These are phyloP conservation scores for Leccinum pellstonianum DNA, from an alignment of 768 basidiomycete species.

Conservation along the genomic window DNA sequence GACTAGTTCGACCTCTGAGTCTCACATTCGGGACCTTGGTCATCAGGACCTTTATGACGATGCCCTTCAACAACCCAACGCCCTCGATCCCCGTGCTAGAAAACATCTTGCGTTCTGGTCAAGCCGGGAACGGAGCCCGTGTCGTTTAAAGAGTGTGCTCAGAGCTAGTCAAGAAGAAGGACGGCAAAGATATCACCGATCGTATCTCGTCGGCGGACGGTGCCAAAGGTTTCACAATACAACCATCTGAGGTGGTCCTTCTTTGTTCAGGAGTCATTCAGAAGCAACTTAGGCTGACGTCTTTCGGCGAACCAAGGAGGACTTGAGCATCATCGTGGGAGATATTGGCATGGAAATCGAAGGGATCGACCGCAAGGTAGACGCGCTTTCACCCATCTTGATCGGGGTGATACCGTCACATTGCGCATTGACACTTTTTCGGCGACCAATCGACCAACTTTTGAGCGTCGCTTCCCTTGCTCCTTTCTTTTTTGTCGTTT, in stretches of 20 bases:
- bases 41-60: conserved; percentile 7
- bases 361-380: conserved; percentile 29
- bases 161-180: conserved; percentile 28
- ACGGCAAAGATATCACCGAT: conserved; percentile 29
- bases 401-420: neutral
- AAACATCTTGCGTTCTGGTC: conserved; percentile 24
- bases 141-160: conserved; percentile 44
- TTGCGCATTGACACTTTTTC: conserved; percentile 22
- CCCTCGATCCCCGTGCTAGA: conserved; percentile 27
- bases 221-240: conserved; percentile 24
- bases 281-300: too few relatives aligned
- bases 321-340: too few relatives aligned
- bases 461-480: neutral
- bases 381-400: neutral
- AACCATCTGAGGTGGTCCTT: neutral
- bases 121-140: conserved; percentile 46
- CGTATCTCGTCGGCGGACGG: conserved; percentile 44
- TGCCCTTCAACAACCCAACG: conserved; percentile 16
- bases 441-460: conserved; percentile 1
- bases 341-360: conserved; percentile 7
- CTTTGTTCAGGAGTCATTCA: conserved; percentile 32
- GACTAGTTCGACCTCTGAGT: too few relatives aligned
- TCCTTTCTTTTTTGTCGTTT: too few relatives aligned
- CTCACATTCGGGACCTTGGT: neutral
- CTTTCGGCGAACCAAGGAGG: too few relatives aligned